A percentile compares a stretch with the other conserved stretches of the same genome.
These are phyloP conservation scores for Cladophialophora exuberans DNA, from an alignment of 2,329 filamentous ascomycete species.

Conservation along the genomic window DNA sequence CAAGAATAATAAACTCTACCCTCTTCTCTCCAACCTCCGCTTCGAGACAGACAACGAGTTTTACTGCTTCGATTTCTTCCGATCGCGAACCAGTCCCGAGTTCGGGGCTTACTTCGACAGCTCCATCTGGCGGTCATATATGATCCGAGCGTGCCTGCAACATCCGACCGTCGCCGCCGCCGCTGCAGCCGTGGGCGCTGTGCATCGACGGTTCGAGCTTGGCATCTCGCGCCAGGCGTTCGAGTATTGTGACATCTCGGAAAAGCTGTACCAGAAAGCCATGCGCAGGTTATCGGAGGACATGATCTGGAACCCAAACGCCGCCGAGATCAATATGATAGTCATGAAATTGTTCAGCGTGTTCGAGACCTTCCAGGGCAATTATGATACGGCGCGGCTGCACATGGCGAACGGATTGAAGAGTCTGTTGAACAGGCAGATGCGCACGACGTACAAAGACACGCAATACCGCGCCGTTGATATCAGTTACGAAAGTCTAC, in stretches of 20 bases:
- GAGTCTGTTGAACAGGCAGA: constrained; percentile 23
- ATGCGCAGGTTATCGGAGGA: constrained; percentile 21
- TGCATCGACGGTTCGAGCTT: constrained; percentile 32
- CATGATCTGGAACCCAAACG: constrained; percentile 19
- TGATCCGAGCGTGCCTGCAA: constrained; percentile 23
- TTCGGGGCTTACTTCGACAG: constrained; percentile 34
- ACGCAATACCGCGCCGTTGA: constrained; percentile 29
- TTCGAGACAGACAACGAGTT: constrained; percentile 33
- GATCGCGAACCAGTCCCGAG: constrained; percentile 35
- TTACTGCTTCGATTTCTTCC: constrained; percentile 40
- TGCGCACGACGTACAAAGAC: constrained; percentile 29
- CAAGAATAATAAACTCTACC: constrained; percentile 9
- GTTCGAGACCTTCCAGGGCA: constrained; percentile 33
- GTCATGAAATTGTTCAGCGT: constrained; percentile 30
- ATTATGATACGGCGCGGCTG: constrained; percentile 25
- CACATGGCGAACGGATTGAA: constrained; percentile 30
- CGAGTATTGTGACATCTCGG: constrained; percentile 31
- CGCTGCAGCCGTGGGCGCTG: constrained; percentile 32
- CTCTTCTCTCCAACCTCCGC: constrained; percentile 18
- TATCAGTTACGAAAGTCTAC: constrained; percentile 25
- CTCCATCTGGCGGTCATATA: constrained; percentile 30
- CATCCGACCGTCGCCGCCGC: constrained; percentile 31
- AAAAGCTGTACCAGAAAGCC: constrained; percentile 29
- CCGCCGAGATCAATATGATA: constrained; percentile 32
- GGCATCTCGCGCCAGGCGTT: constrained; percentile 32